These are phyloP conservation scores for Delitschia confertaspora DNA, from an alignment of 495 filamentous ascomycete genomes.

Conservation along the genomic window DNA sequence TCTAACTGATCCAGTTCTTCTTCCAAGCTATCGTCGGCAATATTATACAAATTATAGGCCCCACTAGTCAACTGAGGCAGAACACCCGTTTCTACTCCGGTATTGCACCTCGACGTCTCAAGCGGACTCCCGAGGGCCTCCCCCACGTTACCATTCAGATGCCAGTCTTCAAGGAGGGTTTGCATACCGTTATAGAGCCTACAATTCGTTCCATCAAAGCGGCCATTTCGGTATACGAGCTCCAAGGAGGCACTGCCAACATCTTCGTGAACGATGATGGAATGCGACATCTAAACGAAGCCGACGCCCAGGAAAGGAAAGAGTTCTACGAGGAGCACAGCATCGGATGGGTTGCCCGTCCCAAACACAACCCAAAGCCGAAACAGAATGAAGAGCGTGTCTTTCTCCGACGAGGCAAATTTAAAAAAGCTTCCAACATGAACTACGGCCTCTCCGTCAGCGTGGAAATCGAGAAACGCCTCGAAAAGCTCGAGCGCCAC, in stretches of 20 bases:
- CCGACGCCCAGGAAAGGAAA: conserved; percentile 47
- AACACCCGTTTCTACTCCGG: conserved; percentile 59
- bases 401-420: conserved; percentile 56
- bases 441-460: conserved; percentile 55
- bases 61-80: conserved; percentile 44
- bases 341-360: conserved; percentile 36
- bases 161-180: conserved; percentile 68
- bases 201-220: conserved; percentile 54
- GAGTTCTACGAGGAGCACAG: conserved; percentile 46
- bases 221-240: conserved; percentile 59
- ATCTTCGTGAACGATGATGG: conserved; percentile 46
- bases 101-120: conserved; percentile 42
- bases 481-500: conserved; percentile 31
- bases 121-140: conserved; percentile 36
- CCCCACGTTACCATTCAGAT: conserved; percentile 69
- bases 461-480: conserved; percentile 51
- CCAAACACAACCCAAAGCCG: conserved; percentile 48
- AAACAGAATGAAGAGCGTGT: conserved; percentile 26
- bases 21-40: conserved; percentile 50
- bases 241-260: conserved; percentile 45
- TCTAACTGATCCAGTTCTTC: conserved; percentile 44
- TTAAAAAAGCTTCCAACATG: conserved; percentile 71
- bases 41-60: conserved; percentile 51
- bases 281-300: conserved; percentile 39
- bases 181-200: conserved; percentile 52